phyloP scores from a whole-genome alignment of 306 rosid species.

The Cicer cuneatum region DNA sequence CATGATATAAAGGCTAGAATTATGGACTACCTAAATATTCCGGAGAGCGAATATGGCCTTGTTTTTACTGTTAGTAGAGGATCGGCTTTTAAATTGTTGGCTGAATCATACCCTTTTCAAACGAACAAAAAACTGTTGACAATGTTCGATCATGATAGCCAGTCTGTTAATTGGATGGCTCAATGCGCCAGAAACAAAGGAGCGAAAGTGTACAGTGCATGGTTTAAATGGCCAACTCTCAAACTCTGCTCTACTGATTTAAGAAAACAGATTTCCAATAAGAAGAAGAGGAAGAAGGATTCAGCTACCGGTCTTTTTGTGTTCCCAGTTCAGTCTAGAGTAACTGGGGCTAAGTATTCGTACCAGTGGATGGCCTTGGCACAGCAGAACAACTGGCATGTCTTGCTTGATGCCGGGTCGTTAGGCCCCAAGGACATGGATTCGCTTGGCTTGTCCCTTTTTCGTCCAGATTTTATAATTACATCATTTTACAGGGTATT shows the following conservation, averaged over 20 bases:
- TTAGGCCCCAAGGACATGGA: constrained; percentile 99
- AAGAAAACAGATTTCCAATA: constrained; percentile 85
- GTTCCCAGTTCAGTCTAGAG: constrained; percentile 96
- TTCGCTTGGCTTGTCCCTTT: constrained; percentile 91
- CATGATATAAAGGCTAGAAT: constrained; percentile 83
- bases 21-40: constrained; percentile 94
- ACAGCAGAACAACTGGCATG: constrained; percentile 98
- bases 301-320: constrained; percentile 90
- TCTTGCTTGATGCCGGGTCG: constrained; percentile 93
- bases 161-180: constrained; percentile 94
- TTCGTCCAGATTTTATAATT: constrained; percentile 92
- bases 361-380: constrained; percentile 99
- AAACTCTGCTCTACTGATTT: constrained; percentile 92
- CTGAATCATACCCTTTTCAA: constrained; percentile 93
- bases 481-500: constrained; percentile 97
- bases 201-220: constrained; percentile 84
- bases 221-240: constrained; percentile 98
- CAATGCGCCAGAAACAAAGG: constrained; percentile 93
- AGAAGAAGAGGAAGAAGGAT: constrained; percentile 92
- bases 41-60: constrained; percentile 92
- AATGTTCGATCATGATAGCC: constrained; percentile 98
- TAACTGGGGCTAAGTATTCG: constrained; percentile 92
- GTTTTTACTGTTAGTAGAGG: constrained; percentile 98
- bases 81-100: constrained; percentile 83
- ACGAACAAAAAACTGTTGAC: constrained; percentile 87